A percentile compares a stretch with the other conserved stretches of the same genome.
Conservation (phyloP, 345 rosid species). For the Abelmoschus esculentus region DNA sequence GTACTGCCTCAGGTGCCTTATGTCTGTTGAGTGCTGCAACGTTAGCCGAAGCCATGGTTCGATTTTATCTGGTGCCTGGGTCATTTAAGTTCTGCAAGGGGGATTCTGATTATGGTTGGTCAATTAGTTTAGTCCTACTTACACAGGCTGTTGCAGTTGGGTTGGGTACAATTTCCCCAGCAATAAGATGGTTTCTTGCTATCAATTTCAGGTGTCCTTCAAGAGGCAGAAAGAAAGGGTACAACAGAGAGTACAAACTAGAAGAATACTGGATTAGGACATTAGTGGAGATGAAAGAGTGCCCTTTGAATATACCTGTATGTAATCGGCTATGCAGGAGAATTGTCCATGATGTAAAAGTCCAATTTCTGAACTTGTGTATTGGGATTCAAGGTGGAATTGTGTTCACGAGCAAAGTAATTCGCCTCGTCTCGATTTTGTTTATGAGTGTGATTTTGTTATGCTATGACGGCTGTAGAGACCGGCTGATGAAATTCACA, state of each 20-base stretch:
- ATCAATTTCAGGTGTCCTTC: constrained; percentile 58
- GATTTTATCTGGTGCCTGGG: constrained; percentile 48
- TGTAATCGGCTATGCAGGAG: constrained; percentile 40
- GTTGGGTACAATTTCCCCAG: constrained; percentile 63
- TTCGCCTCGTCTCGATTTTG: constrained; percentile 47
- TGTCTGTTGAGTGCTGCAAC: constrained; percentile 53
- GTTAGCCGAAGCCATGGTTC: constrained; percentile 57
- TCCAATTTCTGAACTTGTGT: constrained; percentile 31
- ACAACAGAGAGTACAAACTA: constrained; percentile 30
- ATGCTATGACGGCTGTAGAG: constrained; percentile 16
- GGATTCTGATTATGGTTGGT: constrained; percentile 80
- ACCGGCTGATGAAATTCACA: constrained; percentile 17
- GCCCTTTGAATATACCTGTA: constrained; percentile 36
- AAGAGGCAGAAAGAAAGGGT: constrained; percentile 26
- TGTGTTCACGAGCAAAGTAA: constrained; percentile 53
- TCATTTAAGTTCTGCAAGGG: constrained; percentile 56
- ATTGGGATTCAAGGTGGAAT: constrained; percentile 52
- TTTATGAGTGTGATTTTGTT: constrained; percentile 33
- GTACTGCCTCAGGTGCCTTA: constrained; percentile 71
- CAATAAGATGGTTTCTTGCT: constrained; percentile 64
- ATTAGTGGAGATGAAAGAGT: constrained; percentile 58
- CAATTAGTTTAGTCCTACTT: constrained; percentile 42
- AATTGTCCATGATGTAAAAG: constrained; percentile 27
- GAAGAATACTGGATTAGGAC: constrained; percentile 64
- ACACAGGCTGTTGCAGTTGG: constrained; percentile 56